Evolutionary conservation across 225 moss, liverwort and hornwort species (phyloP).

Genomic region (Sphagnum contortum): DNA sequence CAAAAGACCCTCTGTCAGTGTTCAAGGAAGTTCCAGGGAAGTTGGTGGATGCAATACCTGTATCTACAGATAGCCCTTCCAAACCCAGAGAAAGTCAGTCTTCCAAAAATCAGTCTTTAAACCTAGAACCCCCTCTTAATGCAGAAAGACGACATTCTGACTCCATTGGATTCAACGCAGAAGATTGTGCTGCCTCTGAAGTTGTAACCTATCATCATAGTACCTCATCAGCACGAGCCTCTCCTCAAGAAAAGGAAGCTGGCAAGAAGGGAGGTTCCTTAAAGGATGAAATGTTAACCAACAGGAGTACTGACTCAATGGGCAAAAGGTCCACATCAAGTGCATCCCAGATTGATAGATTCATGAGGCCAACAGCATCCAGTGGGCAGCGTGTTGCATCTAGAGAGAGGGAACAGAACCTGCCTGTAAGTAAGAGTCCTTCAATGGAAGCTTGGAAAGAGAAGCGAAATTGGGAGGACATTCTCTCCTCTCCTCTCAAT

Average conservation of each 20-base stretch:
- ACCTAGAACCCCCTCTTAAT: constrained; percentile 18
- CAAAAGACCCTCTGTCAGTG: constrained; percentile 11
- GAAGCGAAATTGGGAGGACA: constrained; percentile 39
- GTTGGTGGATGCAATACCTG: constrained; percentile 14
- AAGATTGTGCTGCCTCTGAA: constrained; percentile 9
- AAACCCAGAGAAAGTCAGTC: constrained; percentile 15
- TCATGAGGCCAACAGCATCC: constrained; percentile 31
- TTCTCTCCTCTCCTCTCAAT: constrained; percentile 23
- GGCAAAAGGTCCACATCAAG: constrained; percentile 11
- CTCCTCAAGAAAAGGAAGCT: constrained; percentile 7
- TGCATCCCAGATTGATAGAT: constrained; percentile 18
- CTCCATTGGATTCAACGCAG: constrained; percentile 1
- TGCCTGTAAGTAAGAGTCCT: constrained; percentile 9
- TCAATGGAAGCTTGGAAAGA: constrained; percentile 32
- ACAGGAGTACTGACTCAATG: constrained; percentile 14
- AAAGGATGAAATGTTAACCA: constrained; percentile 13
- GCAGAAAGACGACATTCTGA: constrained; percentile 22
- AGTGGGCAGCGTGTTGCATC: constrained; percentile 26
- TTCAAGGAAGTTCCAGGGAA: constrained; percentile 18
- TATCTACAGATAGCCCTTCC: constrained; percentile 12
- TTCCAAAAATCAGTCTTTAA: constrained; percentile 19
- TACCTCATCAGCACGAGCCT: background rate
- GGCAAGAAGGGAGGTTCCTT: constrained; percentile 15
- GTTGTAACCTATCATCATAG: background rate
- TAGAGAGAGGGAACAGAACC: constrained; percentile 13